phyloP scores from a whole-genome alignment of 148 eudicot genomes.

The Rhododendron ovatum region DNA sequence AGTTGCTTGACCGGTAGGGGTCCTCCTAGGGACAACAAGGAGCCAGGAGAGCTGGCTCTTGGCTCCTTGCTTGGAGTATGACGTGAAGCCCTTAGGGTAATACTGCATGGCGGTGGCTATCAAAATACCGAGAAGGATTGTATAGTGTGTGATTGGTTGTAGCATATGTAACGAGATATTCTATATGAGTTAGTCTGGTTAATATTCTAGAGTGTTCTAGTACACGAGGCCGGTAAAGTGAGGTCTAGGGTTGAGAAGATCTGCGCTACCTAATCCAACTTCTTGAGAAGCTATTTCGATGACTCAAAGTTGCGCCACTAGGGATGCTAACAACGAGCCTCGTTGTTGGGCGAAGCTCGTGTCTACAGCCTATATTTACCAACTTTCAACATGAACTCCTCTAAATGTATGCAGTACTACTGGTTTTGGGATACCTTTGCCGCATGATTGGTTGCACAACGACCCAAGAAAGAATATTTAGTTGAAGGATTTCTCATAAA shows the following conservation, averaged over 20 bases:
- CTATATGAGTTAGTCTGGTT: neutral
- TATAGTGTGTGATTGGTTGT: neutral
- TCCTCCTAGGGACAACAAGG: neutral
- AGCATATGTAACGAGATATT: neutral
- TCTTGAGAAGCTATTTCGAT: neutral
- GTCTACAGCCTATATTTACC: neutral
- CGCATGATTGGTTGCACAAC: no score
- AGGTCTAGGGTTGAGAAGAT: neutral
- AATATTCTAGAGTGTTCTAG: neutral
- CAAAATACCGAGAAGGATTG: neutral
- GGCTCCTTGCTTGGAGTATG: neutral
- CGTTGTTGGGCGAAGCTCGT: neutral
- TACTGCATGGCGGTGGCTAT: neutral
- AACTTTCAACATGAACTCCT: no score
- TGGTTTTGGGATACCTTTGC: no score
- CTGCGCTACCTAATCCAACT: neutral
- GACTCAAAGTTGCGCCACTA: neutral
- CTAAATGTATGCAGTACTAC: no score
- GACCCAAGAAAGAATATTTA: no score
- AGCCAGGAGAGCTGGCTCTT: neutral
- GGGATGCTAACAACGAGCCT: neutral
- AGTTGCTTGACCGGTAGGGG: neutral
- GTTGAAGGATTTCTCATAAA: no score
- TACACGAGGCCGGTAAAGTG: neutral
- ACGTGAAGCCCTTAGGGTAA: neutral